Conservation (phyloP, 176 grass and related monocot genomes). For the Raddia distichophylla region DNA sequence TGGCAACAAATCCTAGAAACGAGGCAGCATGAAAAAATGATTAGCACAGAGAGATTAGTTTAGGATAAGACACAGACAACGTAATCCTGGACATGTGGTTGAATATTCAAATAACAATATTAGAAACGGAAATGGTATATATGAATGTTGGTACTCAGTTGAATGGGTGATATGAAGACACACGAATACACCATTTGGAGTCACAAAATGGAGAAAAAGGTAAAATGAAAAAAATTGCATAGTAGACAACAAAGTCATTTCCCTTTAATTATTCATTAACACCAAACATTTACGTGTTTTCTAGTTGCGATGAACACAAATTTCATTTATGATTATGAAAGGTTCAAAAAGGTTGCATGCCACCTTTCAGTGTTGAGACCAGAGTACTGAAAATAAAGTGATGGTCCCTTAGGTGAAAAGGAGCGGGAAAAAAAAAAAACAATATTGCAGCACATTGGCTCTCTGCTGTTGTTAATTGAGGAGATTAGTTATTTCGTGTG, state of each 20-base stretch:
- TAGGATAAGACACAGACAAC: not conserved
- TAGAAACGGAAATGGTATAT: slow-evolving; percentile 1
- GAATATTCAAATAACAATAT: not conserved
- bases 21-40: not conserved
- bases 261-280: slow-evolving; percentile 2
- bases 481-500: not conserved
- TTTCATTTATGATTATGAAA: not conserved
- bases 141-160: not conserved
- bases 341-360: not conserved
- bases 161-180: not conserved
- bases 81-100: not conserved
- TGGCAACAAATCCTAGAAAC: slow-evolving; percentile 53
- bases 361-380: not conserved
- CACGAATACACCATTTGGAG: not conserved
- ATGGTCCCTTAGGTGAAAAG: not conserved
- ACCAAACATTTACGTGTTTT: not conserved
- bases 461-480: not conserved
- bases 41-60: slow-evolving; percentile 17
- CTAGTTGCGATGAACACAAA: not conserved
- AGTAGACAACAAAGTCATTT: not conserved
- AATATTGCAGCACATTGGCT: too few relatives aligned
- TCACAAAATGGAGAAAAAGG: not conserved
- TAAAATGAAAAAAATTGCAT: not conserved
- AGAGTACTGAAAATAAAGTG: not conserved
- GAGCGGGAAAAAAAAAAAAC: too few relatives aligned